phyloP scores from a whole-genome alignment of 2,329 filamentous ascomycete genomes.

The Aspergillus sp. region DNA sequence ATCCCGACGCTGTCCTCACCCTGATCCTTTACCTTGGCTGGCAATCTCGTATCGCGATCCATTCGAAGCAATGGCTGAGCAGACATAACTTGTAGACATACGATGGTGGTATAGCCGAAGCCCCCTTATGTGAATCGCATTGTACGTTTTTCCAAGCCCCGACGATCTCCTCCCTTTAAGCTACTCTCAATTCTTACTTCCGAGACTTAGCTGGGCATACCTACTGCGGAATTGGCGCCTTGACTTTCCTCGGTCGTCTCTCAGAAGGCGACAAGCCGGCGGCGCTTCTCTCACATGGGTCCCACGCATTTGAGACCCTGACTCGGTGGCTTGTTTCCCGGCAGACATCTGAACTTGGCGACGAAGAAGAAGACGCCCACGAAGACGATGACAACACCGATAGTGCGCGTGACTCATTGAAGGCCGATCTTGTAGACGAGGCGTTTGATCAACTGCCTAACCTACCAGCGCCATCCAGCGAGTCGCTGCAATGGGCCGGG shows the following conservation, averaged over 20 bases:
- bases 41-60: not conserved
- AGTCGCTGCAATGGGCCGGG: conserved; percentile 59
- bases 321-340: conserved; percentile 62
- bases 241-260: conserved; percentile 71
- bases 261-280: conserved; percentile 33
- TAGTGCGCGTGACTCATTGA: not conserved
- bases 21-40: not conserved
- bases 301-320: conserved; percentile 35
- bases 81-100: conserved; percentile 58
- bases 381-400: conserved; percentile 32
- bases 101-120: conserved; percentile 81
- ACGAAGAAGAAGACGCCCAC: conserved; percentile 44
- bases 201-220: conserved; percentile 71
- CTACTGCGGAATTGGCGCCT: conserved; percentile 78
- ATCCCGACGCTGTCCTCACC: not conserved
- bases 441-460: conserved; percentile 28
- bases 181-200: conserved; percentile 14
- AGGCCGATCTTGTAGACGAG: conserved; percentile 21
- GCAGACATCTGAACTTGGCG: conserved; percentile 60
- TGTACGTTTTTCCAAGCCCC: conserved; percentile 51
- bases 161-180: conserved; percentile 4
- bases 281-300: conserved; percentile 27
- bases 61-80: conserved; percentile 25
- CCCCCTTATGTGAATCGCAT: conserved; percentile 77
- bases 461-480: conserved; percentile 21